Evolutionary conservation across 352 stramenopile genomes (phyloP), one percentile per base, ranked within the genome.

Genomic region (Plasmopara viticola): DNA sequence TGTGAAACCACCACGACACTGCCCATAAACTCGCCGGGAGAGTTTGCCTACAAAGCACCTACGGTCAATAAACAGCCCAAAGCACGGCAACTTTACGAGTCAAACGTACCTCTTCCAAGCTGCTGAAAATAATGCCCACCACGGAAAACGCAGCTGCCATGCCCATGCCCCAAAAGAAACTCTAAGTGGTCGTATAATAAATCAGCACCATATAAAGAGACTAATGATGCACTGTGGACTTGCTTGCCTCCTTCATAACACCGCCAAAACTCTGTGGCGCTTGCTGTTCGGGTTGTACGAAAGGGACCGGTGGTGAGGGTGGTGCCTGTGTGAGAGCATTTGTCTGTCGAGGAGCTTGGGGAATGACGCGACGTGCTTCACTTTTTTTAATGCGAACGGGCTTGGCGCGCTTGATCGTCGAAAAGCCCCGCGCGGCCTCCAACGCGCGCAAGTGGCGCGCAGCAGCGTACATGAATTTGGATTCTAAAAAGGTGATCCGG

Each of bases 111-210:
- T 85, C 72, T 55, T 89, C 75, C 74, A 87, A 85, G 28, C 60
- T 62, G 48, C 74, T 74, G 53, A 87, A 78, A 55, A 89, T 69
- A 25, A 82, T 66, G 25, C 81, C 81, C 18, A 92, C 54, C 13
- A 89, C 56, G 6, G 76, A 76, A 53, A 92, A 92, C 25, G 72
- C 81, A 2, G 88, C 50, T 2, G 81, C 72, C 78, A 92, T 90
- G 38, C 81, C 81, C 48, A 87, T 66, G 4, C 78, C 81, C 75
- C 76, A 92, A 12, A 87, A 52, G 44, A 92, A 92, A 46, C 74
- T 89, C 81, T 92, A 41, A 41, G 33, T 41, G n/a, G 13, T 41
- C n/a, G 31, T 6, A 35, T 35, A 35, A 6, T 2, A 12, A 35
- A 35, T 35, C 31, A 35, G 31, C 10, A 35, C 1, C 7, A 6